Percentiles rank a stretch among this genome's conserved stretches.
Conservation (phyloP, 2,329 filamentous ascomycete genomes). For the Magnaporthiopsis incrustans region DNA sequence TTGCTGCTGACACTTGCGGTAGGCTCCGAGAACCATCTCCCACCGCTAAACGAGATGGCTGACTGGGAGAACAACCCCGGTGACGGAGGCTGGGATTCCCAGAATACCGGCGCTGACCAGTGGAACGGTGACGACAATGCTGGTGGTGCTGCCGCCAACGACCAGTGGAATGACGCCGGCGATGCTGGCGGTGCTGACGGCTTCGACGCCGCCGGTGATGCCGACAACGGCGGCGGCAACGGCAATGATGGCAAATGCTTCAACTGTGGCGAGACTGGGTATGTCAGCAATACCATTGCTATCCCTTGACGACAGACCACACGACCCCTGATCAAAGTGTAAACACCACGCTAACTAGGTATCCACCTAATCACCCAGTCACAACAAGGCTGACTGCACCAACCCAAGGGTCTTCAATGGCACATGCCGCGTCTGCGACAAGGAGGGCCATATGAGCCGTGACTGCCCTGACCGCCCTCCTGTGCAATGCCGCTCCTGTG, state of each 20-base stretch:
- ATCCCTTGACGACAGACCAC: too few species aligned
- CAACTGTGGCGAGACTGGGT: conserved; percentile 51
- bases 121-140: not conserved
- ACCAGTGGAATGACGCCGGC: not conserved
- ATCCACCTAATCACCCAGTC: conserved; percentile 26
- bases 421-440: conserved; percentile 31
- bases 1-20: not conserved
- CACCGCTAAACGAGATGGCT: not conserved
- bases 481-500: conserved; percentile 31
- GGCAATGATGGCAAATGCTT: conserved; percentile 41
- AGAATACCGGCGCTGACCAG: not conserved
- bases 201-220: conserved; percentile 11
- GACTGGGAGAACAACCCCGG: not conserved
- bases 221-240: conserved; percentile 12
- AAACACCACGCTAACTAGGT: conserved; percentile 9
- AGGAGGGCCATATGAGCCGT: conserved; percentile 43
- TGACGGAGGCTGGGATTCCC: not conserved
- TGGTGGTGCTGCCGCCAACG: not conserved
- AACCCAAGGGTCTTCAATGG: conserved; percentile 27
- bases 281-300: conserved; percentile 13
- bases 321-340: not conserved
- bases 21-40: not conserved
- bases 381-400: conserved; percentile 55
- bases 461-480: conserved; percentile 36
- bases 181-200: conserved; percentile 5